Conservation (phyloP, 768 basidiomycete genomes). For the Tephrocybe rancida region DNA sequence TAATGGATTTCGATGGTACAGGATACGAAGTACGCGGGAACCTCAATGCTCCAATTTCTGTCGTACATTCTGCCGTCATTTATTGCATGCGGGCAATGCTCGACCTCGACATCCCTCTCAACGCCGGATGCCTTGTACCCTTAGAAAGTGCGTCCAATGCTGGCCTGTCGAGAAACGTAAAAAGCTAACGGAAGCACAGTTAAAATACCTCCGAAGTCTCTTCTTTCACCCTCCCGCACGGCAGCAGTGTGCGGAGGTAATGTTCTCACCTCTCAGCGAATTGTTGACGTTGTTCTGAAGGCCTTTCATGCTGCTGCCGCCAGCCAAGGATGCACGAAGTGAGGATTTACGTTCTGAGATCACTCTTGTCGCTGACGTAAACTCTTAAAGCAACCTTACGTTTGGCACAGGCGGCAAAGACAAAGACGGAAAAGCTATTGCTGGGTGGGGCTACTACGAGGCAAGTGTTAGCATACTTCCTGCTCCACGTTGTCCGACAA, state of each 20-base stretch:
- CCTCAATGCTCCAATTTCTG: constrained; percentile 83
- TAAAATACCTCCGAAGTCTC: constrained; percentile 74
- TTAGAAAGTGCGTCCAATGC: constrained; percentile 57
- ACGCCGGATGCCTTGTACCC: constrained; percentile 91
- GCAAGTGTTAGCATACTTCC: constrained; percentile 31
- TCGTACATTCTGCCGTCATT: constrained; percentile 86
- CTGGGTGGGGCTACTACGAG: constrained; percentile 93
- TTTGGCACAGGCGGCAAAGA: constrained; percentile 91
- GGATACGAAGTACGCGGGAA: constrained; percentile 85
- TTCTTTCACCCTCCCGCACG: constrained; percentile 81
- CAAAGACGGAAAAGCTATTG: constrained; percentile 68
- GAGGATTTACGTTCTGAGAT: constrained; percentile 24
- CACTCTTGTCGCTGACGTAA: constrained; percentile 8
- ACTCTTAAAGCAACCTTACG: constrained; percentile 68
- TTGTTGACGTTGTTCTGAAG: constrained; percentile 91
- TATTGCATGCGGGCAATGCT: constrained; percentile 91
- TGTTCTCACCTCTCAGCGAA: constrained; percentile 88
- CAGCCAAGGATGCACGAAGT: constrained; percentile 95
- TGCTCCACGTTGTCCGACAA: constrained; percentile 8
- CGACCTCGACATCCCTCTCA: constrained; percentile 86
- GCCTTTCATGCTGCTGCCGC: constrained; percentile 92
- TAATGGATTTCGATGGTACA: constrained; percentile 85
- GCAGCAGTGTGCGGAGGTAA: constrained; percentile 95
- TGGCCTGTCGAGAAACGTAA: neutral
- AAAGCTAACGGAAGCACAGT: constrained; percentile 46